Conservation (phyloP, 139 green algal species). For the Chlorella sp. region DNA sequence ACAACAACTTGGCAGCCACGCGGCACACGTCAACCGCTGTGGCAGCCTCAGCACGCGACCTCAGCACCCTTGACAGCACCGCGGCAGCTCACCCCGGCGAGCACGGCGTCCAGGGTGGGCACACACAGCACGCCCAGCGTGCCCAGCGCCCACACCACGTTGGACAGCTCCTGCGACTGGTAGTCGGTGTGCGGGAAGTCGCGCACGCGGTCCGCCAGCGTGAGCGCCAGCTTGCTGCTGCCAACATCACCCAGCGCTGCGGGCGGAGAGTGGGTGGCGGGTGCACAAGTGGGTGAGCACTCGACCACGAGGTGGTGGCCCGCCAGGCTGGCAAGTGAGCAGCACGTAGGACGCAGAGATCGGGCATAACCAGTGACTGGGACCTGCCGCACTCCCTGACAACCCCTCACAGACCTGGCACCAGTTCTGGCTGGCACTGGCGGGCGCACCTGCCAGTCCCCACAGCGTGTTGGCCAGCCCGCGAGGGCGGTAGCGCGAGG, state of each 20-base stretch:
- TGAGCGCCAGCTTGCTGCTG: not conserved
- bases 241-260: slow-evolving; percentile 28
- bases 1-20: too few relatives aligned
- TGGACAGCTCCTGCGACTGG: slow-evolving; percentile 46
- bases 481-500: slow-evolving; percentile 39
- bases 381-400: too few relatives aligned
- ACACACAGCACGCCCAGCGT: slow-evolving; percentile 28
- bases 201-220: not conserved
- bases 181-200: not conserved
- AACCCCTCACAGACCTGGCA: too few relatives aligned
- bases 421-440: too few relatives aligned
- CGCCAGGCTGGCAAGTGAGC: too few relatives aligned
- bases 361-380: too few relatives aligned
- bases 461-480: slow-evolving; percentile 73
- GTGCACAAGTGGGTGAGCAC: not conserved
- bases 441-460: slow-evolving; percentile 33
- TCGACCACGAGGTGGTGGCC: too few relatives aligned
- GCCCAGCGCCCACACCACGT: slow-evolving; percentile 41
- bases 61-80: too few relatives aligned
- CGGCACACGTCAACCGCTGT: too few relatives aligned
- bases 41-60: too few relatives aligned
- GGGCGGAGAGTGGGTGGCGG: not conserved
- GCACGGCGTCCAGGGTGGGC: slow-evolving; percentile 23
- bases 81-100: slow-evolving; percentile 24
- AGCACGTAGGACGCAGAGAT: not conserved